These are phyloP conservation scores for Phanerochaete carnosa DNA, from an alignment of 768 basidiomycete species.

Conservation along the genomic window DNA sequence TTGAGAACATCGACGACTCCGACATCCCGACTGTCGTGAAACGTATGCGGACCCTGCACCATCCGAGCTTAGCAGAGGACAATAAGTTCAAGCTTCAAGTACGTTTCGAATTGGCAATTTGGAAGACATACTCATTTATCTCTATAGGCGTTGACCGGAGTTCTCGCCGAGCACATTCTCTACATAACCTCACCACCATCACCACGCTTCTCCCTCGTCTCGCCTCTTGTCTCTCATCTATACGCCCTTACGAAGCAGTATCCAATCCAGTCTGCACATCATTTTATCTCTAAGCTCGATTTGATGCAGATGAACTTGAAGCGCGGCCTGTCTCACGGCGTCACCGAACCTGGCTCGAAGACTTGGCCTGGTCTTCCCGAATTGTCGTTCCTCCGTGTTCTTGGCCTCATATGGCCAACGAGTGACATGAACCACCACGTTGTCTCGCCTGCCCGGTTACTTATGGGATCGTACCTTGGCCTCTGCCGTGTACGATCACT, in stretches of 20 bases:
- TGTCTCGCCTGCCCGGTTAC: slow-evolving; percentile 77
- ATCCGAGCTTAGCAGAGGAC: slow-evolving; percentile 86
- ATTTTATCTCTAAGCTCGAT: slow-evolving; percentile 77
- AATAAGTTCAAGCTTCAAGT: slow-evolving; percentile 95
- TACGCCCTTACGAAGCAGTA: slow-evolving; percentile 75
- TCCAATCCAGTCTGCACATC: slow-evolving; percentile 73
- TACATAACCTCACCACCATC: slow-evolving; percentile 63
- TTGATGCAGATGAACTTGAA: slow-evolving; percentile 95
- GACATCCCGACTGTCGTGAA: slow-evolving; percentile 82
- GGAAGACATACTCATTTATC: not conserved
- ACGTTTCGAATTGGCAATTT: slow-evolving; percentile 15
- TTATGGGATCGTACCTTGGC: slow-evolving; percentile 90
- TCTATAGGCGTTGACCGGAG: slow-evolving; percentile 60
- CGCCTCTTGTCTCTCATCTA: slow-evolving; percentile 73
- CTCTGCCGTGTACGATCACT: slow-evolving; percentile 76
- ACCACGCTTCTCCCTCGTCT: slow-evolving; percentile 58
- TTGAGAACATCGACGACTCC: slow-evolving; percentile 65
- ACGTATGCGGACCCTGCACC: slow-evolving; percentile 86
- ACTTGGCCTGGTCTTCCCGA: slow-evolving; percentile 91
- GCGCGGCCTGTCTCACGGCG: slow-evolving; percentile 72
- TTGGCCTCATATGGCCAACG: slow-evolving; percentile 87
- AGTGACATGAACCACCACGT: slow-evolving; percentile 93
- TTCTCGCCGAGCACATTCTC: slow-evolving; percentile 88
- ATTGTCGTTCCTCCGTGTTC: slow-evolving; percentile 72
- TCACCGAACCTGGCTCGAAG: slow-evolving; percentile 56